Evolutionary conservation across 2,329 filamentous ascomycete species (phyloP), one percentile per base, ranked within the genome.

Genomic region (Hymenoscyphus repandus): DNA sequence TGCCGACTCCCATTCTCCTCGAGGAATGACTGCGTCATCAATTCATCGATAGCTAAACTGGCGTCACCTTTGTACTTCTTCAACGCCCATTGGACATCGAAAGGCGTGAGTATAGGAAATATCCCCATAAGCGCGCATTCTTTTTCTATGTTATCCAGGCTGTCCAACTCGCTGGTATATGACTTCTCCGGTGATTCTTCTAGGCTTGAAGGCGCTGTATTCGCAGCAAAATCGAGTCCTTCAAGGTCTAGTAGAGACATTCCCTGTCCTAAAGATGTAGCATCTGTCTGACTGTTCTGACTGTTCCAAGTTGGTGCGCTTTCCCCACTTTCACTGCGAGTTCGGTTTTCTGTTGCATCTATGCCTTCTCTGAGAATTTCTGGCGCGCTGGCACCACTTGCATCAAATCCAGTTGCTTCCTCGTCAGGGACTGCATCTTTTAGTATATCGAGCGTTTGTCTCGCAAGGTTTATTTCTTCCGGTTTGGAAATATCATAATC

Each of bases 11-110:
- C 79, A 1, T 74, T 77, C 50, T 90, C 81, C 51, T 89, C 82
- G 4, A 96, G 82, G 62, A 85, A 90, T 17, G 87, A 82, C 12
- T 89, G 75, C 58, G 87, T 95, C 31, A 96, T 76, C 11, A 97
- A 72, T 52, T 90, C 83, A 60, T 96, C 90, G 55, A 95, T 83
- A 1, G 89, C 82, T 12, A 75, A 74, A 51, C 83, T 79, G 36
- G 88, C 79, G 57, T 89, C 80, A 0, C 84, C 80, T 10, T 79
- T 75, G 30, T 76, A 80, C 62, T 88, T 88, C 57, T 79, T 80
- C 45, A 96, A 69, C 0, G 83, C 80, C 55, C 83, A 78, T 38
- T 73, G 72, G 27, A 95, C 75, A 38, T 88, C 84, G 43, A 83
- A 80, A 0, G 72, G 71, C 42, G 83, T 84, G 38, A 91, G 73